These are phyloP conservation scores for Kodamaea sagamina DNA, from an alignment of 805 yeast species.

Conservation along the genomic window DNA sequence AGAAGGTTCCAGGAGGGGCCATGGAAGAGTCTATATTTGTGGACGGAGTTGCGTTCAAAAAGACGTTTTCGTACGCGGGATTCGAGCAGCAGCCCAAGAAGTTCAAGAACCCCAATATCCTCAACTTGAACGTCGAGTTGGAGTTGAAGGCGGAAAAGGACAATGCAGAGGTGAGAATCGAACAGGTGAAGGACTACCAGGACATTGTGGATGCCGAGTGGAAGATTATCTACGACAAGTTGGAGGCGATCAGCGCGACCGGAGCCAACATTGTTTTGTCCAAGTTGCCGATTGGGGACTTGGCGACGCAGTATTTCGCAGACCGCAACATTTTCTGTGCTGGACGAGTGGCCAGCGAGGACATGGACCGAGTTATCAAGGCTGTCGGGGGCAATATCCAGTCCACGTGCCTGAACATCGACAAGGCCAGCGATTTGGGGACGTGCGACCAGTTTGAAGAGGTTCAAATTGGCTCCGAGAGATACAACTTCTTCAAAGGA, in stretches of 20 bases:
- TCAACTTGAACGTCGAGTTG: slow-evolving; percentile 86
- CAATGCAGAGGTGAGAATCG: slow-evolving; percentile 96
- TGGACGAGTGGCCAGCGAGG: slow-evolving; percentile 87
- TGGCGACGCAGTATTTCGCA: slow-evolving; percentile 98
- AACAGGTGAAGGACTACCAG: slow-evolving; percentile 91
- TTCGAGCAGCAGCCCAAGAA: slow-evolving; percentile 97
- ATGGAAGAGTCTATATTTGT: slow-evolving; percentile 90
- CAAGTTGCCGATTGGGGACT: slow-evolving; percentile 94
- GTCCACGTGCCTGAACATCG: slow-evolving; percentile 69
- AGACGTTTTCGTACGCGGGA: slow-evolving; percentile 97
- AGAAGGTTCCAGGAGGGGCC: slow-evolving; percentile 93
- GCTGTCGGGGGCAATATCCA: slow-evolving; percentile 95
- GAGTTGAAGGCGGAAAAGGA: slow-evolving; percentile 98
- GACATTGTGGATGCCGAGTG: slow-evolving; percentile 99
- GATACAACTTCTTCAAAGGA: slow-evolving; percentile 90
- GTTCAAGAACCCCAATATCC: slow-evolving; percentile 76
- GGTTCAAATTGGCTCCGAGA: slow-evolving; percentile 92
- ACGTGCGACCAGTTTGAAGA: slow-evolving; percentile 87
- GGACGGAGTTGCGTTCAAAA: slow-evolving; percentile 95
- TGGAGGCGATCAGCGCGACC: slow-evolving; percentile 75
- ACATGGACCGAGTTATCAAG: slow-evolving; percentile 85
- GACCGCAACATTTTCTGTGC: slow-evolving; percentile 97
- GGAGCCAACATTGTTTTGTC: slow-evolving; percentile 95
- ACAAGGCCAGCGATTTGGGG: slow-evolving; percentile 66
- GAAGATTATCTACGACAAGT: slow-evolving; percentile 85